Conservation (phyloP, 768 basidiomycete genomes). For the Mycena pura region DNA sequence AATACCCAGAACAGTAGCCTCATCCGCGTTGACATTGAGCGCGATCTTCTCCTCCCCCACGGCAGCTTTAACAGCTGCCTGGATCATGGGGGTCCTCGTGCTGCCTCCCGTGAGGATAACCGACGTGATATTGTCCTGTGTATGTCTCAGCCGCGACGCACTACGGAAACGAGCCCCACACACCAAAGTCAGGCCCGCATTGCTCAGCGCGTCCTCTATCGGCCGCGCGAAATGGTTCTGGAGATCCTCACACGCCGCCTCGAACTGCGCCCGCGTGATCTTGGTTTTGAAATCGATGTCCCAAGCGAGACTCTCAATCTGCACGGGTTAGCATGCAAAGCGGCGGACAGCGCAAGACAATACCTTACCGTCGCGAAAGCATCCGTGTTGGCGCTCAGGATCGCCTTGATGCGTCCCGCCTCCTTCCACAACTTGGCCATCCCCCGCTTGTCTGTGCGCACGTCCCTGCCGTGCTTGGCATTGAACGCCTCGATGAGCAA, state of each 20-base stretch:
- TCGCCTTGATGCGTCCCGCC: slow-evolving; percentile 86
- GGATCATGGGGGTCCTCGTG: slow-evolving; percentile 92
- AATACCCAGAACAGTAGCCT: slow-evolving; percentile 87
- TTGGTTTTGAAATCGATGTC: slow-evolving; percentile 91
- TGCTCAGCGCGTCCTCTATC: slow-evolving; percentile 72
- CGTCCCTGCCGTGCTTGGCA: slow-evolving; percentile 68
- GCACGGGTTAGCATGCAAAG: slow-evolving; percentile 10
- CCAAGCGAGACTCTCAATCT: slow-evolving; percentile 89
- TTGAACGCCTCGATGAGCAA: slow-evolving; percentile 81
- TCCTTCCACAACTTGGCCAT: slow-evolving; percentile 97
- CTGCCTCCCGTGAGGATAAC: slow-evolving; percentile 94
- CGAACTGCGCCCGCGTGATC: slow-evolving; percentile 80
- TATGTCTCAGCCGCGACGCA: slow-evolving; percentile 7
- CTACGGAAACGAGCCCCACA: slow-evolving; percentile 23
- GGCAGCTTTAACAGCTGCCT: slow-evolving; percentile 74
- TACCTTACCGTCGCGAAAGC: slow-evolving; percentile 68
- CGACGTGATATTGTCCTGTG: slow-evolving; percentile 79
- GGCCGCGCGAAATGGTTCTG: slow-evolving; percentile 70
- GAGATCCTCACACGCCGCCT: slow-evolving; percentile 73
- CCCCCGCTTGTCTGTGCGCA: slow-evolving; percentile 77
- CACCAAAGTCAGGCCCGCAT: slow-evolving; percentile 73
- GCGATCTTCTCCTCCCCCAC: slow-evolving; percentile 92
- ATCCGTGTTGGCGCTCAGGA: slow-evolving; percentile 92
- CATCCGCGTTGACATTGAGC: slow-evolving; percentile 95
- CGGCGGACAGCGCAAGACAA: background rate